Conservation (phyloP, 257 asterid genomes). For the Lycium ferocissimum region DNA sequence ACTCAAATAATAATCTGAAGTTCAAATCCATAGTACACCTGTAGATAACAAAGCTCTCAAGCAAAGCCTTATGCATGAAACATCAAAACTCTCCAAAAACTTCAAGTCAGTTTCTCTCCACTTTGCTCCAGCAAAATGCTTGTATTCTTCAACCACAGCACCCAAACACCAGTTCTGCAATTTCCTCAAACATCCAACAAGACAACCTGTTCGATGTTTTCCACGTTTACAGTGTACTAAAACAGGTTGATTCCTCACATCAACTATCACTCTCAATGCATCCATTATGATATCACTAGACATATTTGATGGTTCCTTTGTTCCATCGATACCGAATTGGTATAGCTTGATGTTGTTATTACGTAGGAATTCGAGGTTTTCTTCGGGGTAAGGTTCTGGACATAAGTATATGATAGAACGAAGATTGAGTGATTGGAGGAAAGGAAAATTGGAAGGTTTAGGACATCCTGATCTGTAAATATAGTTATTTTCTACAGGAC, state of each 20-base stretch:
- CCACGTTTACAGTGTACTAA: slow-evolving; percentile 24
- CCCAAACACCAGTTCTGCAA: slow-evolving; percentile 23
- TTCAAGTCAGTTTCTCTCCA: neutral
- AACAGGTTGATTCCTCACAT: slow-evolving; percentile 23
- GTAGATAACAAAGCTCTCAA: too few species aligned
- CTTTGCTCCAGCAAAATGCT: slow-evolving; percentile 3
- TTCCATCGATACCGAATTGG: slow-evolving; percentile 12
- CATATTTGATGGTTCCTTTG: slow-evolving; percentile 8
- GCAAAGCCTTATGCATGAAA: neutral
- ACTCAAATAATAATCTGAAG: too few species aligned
- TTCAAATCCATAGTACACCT: too few species aligned
- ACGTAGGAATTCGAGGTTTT: neutral
- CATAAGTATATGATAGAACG: slow-evolving; percentile 19
- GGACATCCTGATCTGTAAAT: neutral
- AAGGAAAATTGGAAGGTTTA: neutral
- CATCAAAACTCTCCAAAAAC: neutral
- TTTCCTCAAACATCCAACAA: slow-evolving; percentile 30
- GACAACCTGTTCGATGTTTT: slow-evolving; percentile 17
- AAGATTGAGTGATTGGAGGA: neutral
- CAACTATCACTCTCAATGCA: slow-evolving; percentile 19
- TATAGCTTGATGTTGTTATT: neutral
- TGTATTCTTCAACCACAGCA: slow-evolving; percentile 11
- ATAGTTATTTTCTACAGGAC: neutral
- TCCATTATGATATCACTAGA: neutral
- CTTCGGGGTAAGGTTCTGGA: neutral